phyloP scores from a whole-genome alignment of 495 filamentous ascomycete species.

The Podospora conica region DNA sequence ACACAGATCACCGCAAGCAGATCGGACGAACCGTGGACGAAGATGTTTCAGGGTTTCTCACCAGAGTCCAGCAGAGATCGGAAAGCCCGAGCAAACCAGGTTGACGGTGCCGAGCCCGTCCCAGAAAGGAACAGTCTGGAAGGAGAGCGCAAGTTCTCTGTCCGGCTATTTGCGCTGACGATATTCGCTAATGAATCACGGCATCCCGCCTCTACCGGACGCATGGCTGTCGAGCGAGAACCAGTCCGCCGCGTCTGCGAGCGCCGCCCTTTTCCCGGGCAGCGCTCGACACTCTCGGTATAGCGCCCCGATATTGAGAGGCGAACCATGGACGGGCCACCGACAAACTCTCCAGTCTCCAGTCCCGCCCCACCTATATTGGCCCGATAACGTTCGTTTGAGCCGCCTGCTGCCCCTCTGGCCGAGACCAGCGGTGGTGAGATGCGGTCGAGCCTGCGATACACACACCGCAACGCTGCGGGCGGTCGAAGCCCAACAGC shows the following conservation, averaged over 20 bases:
- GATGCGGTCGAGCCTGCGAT: not conserved
- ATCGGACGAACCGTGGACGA: not conserved
- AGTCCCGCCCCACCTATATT: not conserved
- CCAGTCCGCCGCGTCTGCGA: not conserved
- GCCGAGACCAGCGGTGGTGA: not conserved
- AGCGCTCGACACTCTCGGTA: conserved; percentile 6
- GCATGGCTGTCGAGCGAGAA: not conserved
- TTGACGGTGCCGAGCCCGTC: conserved; percentile 7
- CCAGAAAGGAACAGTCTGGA: conserved; percentile 12
- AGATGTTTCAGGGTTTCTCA: not conserved
- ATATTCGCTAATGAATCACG: conserved; percentile 10
- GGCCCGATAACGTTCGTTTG: not conserved
- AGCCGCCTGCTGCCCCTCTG: not conserved
- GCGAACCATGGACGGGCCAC: not conserved
- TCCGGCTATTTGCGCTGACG: conserved; percentile 8
- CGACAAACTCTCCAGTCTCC: not conserved
- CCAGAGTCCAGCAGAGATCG: not conserved
- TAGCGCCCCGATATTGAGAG: conserved; percentile 8
- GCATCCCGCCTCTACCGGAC: conserved; percentile 1
- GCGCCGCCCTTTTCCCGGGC: conserved; percentile 10
- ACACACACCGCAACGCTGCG: not conserved
- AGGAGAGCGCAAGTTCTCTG: not conserved
- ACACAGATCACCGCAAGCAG: not conserved
- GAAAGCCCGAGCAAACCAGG: conserved; percentile 4
- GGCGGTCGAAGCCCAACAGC: not conserved